Evolutionary conservation across 352 stramenopile species (phyloP).

Genomic region (Phytophthora pinifolia): DNA sequence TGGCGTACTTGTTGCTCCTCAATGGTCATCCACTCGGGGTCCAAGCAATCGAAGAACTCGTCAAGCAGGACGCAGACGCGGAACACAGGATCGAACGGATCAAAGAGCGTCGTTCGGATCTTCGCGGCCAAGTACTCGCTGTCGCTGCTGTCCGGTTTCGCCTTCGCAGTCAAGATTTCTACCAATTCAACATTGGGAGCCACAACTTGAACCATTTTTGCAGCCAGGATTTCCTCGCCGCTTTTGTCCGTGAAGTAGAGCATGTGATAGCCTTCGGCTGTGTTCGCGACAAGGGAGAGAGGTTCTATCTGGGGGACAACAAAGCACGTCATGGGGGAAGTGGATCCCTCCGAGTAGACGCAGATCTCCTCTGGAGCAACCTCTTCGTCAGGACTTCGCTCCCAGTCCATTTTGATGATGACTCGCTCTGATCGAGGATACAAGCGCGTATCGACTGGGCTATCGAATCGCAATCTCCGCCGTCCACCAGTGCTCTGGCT

Average conservation of each 20-base stretch:
- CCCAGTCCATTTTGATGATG: conserved; percentile 45
- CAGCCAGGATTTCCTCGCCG: conserved; percentile 33
- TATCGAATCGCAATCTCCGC: conserved; percentile 27
- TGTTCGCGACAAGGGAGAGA: conserved; percentile 32
- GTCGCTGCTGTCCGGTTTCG: conserved; percentile 2
- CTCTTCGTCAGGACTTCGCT: conserved; percentile 8
- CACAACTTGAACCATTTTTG: conserved; percentile 41
- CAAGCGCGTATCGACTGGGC: conserved; percentile 23
- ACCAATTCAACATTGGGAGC: conserved; percentile 35
- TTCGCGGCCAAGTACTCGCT: conserved; percentile 23
- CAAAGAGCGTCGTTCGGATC: conserved; percentile 46
- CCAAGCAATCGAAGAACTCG: conserved; percentile 45
- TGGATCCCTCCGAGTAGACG: conserved; percentile 32
- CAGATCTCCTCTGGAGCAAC: conserved; percentile 34
- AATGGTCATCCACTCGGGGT: conserved; percentile 25
- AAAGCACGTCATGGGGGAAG: conserved; percentile 27
- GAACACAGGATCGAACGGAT: conserved; percentile 35
- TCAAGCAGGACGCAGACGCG: conserved; percentile 51
- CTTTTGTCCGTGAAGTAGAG: conserved; percentile 42
- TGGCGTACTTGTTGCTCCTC: conserved; percentile 17
- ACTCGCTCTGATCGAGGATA: conserved; percentile 44
- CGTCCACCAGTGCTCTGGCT: not conserved
- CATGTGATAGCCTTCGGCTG: conserved; percentile 36
- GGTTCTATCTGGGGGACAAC: conserved; percentile 33
- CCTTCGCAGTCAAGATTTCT: conserved; percentile 16